Percentiles rank a stretch among this genome's conserved stretches.
These are phyloP conservation scores for Wickerhamomyces bisporus DNA, from an alignment of 805 yeast genomes.

Conservation along the genomic window DNA sequence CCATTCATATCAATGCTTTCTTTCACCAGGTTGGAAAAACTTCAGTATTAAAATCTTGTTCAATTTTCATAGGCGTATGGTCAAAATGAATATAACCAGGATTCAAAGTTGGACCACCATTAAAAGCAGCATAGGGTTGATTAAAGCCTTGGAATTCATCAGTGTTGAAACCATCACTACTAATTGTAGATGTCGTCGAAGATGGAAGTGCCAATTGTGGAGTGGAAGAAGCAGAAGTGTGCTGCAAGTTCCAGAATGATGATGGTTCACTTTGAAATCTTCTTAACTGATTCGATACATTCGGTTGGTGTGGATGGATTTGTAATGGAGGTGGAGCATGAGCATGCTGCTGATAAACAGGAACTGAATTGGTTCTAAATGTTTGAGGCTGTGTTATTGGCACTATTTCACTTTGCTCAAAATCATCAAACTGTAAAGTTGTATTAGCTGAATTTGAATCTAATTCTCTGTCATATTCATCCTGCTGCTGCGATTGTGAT, in stretches of 20 bases:
- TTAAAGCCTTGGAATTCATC: slow-evolving; percentile 18
- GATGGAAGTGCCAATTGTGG: slow-evolving; percentile 1
- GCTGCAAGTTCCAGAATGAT: slow-evolving; percentile 3
- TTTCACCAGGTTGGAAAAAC: slow-evolving; percentile 17
- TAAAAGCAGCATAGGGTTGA: slow-evolving; percentile 3
- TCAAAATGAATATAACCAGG: slow-evolving; percentile 17
- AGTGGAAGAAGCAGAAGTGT: neutral
- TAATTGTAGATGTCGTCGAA: slow-evolving; percentile 1
- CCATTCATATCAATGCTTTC: neutral
- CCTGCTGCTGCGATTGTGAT: too few relatives aligned
- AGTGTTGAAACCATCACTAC: slow-evolving; percentile 15
- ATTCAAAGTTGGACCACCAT: slow-evolving; percentile 5
- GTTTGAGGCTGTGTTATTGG: slow-evolving; percentile 10
- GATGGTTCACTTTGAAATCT: slow-evolving; percentile 4
- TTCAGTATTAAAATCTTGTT: slow-evolving; percentile 8
- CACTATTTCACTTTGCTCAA: slow-evolving; percentile 10
- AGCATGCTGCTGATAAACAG: slow-evolving; percentile 7
- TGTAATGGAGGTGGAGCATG: slow-evolving; percentile 6
- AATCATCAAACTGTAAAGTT: slow-evolving; percentile 15
- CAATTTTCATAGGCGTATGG: slow-evolving; percentile 8
- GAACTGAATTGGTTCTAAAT: slow-evolving; percentile 11
- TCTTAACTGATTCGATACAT: slow-evolving; percentile 1
- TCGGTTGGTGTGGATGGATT: neutral
- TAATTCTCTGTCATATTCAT: slow-evolving; percentile 5
- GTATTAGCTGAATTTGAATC: slow-evolving; percentile 12